Conservation (phyloP, 2,329 filamentous ascomycete species). For the Fusarium abutilonis region DNA sequence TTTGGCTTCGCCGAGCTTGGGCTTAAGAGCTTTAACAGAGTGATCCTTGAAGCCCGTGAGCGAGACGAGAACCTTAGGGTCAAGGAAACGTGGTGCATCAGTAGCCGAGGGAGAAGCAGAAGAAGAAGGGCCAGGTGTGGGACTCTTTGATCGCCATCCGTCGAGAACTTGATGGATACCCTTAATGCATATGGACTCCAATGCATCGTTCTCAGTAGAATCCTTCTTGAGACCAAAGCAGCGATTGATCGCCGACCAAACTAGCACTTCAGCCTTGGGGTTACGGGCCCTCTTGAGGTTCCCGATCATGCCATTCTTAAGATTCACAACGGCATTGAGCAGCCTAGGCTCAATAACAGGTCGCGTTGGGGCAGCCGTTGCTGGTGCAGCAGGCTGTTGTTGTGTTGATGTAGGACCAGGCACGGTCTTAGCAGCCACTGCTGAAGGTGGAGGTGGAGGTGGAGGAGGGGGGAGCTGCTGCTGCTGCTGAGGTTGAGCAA, state of each 20-base stretch:
- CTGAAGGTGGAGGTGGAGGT: conserved; percentile 21
- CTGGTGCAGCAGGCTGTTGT: conserved; percentile 37
- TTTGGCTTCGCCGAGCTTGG: conserved; percentile 53
- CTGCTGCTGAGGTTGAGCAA: conserved; percentile 27
- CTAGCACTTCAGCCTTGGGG: conserved; percentile 57
- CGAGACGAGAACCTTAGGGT: conserved; percentile 54
- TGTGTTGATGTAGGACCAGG: conserved; percentile 29
- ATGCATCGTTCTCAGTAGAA: conserved; percentile 56
- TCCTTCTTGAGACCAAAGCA: conserved; percentile 59
- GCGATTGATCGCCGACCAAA: conserved; percentile 64
- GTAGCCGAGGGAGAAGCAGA: conserved; percentile 36
- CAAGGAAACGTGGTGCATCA: conserved; percentile 48
- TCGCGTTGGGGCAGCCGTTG: conserved; percentile 43
- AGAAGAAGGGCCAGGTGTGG: conserved; percentile 46
- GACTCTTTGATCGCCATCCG: conserved; percentile 55
- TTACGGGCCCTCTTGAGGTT: conserved; percentile 57
- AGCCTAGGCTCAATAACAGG: conserved; percentile 58
- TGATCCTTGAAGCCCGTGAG: conserved; percentile 58
- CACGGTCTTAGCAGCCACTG: conserved; percentile 33
- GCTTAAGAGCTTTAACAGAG: conserved; percentile 56
- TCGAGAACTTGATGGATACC: conserved; percentile 56
- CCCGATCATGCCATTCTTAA: conserved; percentile 59
- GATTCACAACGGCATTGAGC: conserved; percentile 54
- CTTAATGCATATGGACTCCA: conserved; percentile 60
- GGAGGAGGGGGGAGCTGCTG: conserved; percentile 13